Base-by-base conservation (phyloP, 2,329 filamentous ascomycete genomes). In the Parastagonospora nodorum region DNA sequence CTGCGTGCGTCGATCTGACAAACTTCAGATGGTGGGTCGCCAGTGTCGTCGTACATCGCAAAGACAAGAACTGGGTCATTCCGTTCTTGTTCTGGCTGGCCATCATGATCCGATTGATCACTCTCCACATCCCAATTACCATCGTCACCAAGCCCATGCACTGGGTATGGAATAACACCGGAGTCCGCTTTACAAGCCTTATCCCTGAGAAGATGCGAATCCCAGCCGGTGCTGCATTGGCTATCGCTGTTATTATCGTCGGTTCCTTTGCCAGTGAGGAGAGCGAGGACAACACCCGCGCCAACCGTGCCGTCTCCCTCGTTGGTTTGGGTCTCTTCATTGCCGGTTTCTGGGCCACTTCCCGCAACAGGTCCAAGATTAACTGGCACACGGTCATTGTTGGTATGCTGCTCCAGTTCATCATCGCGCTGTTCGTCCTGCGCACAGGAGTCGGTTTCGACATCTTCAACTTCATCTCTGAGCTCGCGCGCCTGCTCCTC, bases 391-490 rank as follows among this genome's bases (percentile, higher is more conserved):
- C 77, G 5, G 77, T 97, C 61, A 90, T 96, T 53, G 89, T 89
- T 32, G 92, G 92, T 53, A 94, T 96, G 88, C 79, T 96, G 36
- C 80, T 87, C 9, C 92, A 97, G 74, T 97, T 92, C 75, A 80
- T 97, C 68, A 83, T 96, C 57, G 92, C 90, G 4, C 80, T 96
- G 10, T 96, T 97, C 65, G 92, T 96, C 41, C 80, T 96, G 61
- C 85, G 91, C 41, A 94, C 91, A 2, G 75, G 81, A 33, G 89
- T 85, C 33, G 92, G 92, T 51, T 95, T 74, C 76, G 89, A 95
- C 75, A 96, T 96, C 69, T 97, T 97, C 83, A 85, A 85, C 73
- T 96, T 96, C 77, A 84, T 96, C 63, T 92, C 90, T 4, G 80
- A 79, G 45, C 82, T 93, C 8, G 90, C 91, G 2, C 84, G 85